Evolutionary conservation across 2,329 filamentous ascomycete genomes (phyloP), one percentile per base, ranked within the genome.

Genomic region (Shiraia bambusicola): DNA sequence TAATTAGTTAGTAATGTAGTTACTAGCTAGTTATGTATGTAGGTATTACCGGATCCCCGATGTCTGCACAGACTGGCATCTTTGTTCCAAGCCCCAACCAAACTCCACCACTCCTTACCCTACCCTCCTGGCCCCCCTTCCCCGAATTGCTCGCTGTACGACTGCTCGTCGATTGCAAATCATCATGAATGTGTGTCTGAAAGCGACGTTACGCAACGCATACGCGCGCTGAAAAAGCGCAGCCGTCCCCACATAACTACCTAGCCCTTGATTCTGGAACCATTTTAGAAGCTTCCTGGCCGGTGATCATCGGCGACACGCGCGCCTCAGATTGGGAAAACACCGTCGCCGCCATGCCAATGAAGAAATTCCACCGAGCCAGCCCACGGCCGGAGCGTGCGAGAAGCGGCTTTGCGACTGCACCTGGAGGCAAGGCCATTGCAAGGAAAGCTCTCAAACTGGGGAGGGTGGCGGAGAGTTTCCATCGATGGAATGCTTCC

Each of bases 401-500:
- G 25, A 52, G 51, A 34, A 47, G 34, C 33, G 45, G 50, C 30
- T 45, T 42, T 39, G 40, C 42, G 33, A 37, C 37, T 42, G 52
- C 51, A 28, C 26, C 47, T 38, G 44, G 31, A n/a, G 40, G 43
- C 38, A 50, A 47, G 41, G 47, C 35, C 3, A 51, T 56, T 34
- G 47, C 49, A 37, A 61, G 50, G 45, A 66, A 65, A 47, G 55
- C 55, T 42, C 54, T 56, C 37, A 65, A 61, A 34, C 51, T 66
- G 37, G 57, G 62, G 11, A 52, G 56, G 34, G 61, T 63, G 37
- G 64, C 64, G 10, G 62, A 60, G 38, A 60, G 52, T 34, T 56
- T 65, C 22, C 61, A 65, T 44, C 59, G 52, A 39, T 38, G 66
- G 40, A 46, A 65, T 25, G 62, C 63, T 26, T 67, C 64, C 46